Base-by-base conservation (phyloP, 495 filamentous ascomycete genomes). In the Penicillium egyptiacum region DNA sequence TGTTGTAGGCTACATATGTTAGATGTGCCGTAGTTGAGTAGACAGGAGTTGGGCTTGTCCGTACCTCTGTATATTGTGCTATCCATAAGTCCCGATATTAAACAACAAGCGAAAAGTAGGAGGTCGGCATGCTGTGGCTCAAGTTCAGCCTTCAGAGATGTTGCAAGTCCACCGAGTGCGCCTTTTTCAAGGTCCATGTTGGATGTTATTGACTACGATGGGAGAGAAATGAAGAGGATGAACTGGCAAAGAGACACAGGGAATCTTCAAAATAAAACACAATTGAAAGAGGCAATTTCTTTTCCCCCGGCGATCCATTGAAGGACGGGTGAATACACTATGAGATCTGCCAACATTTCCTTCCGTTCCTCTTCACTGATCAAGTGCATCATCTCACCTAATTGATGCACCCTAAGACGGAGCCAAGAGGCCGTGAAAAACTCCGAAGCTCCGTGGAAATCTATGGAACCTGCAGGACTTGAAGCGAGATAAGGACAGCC, bases 11-110 rank as follows among this genome's bases (percentile, higher is more conserved):
- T 78, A 45, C 3, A 35, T 19, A 64, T 47, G 64, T 63, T 20
- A 53, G 33, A 42, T 17, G 4, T 30, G 11, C 22, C 11, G 5
- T n/a, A 25, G 16, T 17, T 26, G 23, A 20, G 9, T 19, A 14
- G 23, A 26, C 3, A 25, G 9, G 10, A 23, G 4, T 6, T 7
- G 12, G 17, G 31, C 35, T 22, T 5, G 14, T 6, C 26, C 60
- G 10, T 41, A 73, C 70, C 70, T 37, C 79, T 78, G 61, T 80
- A 82, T 41, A 80, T 72, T 5, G 77, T 79, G 56, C 78, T 78
- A 56, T 82, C 80, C 8, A 80, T 70, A 1, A 82, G 63, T 5
- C 80, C 80, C 0, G 79, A 80, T 14, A 63, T 72, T 44, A 81
- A 67, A 56, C 78, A 81, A 61, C 80, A 82, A 23, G 68, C 67